Percentiles rank a stretch among this genome's conserved stretches.
phyloP scores from a whole-genome alignment of 805 yeast species.

The Metschnikowia orientalis region DNA sequence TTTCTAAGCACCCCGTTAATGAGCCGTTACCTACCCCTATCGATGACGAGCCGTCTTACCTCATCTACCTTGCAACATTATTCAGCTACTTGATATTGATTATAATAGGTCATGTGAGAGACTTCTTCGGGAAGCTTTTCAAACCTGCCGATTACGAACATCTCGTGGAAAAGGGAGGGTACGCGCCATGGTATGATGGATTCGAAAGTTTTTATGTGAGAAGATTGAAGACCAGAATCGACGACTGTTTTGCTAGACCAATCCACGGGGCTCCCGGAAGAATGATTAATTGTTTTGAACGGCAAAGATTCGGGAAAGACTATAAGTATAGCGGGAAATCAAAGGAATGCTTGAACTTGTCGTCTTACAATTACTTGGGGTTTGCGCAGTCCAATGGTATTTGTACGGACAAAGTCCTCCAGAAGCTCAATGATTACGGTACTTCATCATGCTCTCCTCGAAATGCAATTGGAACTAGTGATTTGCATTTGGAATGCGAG shows the following conservation, averaged over 20 bases:
- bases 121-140: slow-evolving; percentile 76
- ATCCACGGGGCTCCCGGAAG: slow-evolving; percentile 98
- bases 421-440: slow-evolving; percentile 64
- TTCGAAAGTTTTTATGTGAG: slow-evolving; percentile 93
- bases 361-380: slow-evolving; percentile 92
- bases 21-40: slow-evolving; percentile 59
- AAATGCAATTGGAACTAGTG: slow-evolving; percentile 67
- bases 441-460: slow-evolving; percentile 77
- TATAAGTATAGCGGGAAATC: slow-evolving; percentile 75
- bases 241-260: slow-evolving; percentile 93
- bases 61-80: slow-evolving; percentile 75
- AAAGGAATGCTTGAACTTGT: slow-evolving; percentile 74
- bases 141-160: slow-evolving; percentile 61
- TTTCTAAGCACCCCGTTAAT: slow-evolving; percentile 53
- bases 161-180: slow-evolving; percentile 75
- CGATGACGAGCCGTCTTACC: slow-evolving; percentile 84
- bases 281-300: slow-evolving; percentile 73
- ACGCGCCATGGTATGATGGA: slow-evolving; percentile 93
- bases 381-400: slow-evolving; percentile 93
- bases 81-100: slow-evolving; percentile 79
- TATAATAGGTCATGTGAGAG: slow-evolving; percentile 85
- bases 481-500: slow-evolving; percentile 73
- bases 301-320: slow-evolving; percentile 61
- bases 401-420: slow-evolving; percentile 77
- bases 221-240: slow-evolving; percentile 83